phyloP scores from a whole-genome alignment of 192 early-diverging fungal species.

The Podila horticola region DNA sequence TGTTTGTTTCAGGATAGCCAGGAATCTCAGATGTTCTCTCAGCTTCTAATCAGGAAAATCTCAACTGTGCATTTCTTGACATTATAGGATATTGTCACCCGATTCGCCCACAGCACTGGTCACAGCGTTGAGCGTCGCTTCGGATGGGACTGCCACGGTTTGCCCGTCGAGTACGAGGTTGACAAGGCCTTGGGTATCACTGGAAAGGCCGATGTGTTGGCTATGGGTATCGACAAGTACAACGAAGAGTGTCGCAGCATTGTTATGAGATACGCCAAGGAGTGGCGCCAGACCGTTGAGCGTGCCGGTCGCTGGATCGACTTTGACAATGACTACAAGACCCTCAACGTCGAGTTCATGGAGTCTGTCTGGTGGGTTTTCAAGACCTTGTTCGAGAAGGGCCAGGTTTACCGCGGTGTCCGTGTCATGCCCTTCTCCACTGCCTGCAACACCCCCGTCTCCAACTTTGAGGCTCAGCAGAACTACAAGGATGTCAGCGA shows the following conservation, averaged over 20 bases:
- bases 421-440: conserved; percentile 98
- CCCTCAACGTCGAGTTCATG: conserved; percentile 95
- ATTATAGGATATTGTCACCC: conserved; percentile 91
- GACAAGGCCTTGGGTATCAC: conserved; percentile 92
- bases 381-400: conserved; percentile 95
- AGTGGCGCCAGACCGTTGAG: conserved; percentile 95
- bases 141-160: conserved; percentile 96
- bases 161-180: conserved; percentile 94
- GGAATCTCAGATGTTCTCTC: too few relatives aligned
- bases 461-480: conserved; percentile 97
- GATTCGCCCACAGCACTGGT: conserved; percentile 94
- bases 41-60: too few relatives aligned
- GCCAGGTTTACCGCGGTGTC: conserved; percentile 93
- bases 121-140: conserved; percentile 97
- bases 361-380: conserved; percentile 99
- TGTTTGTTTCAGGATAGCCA: too few relatives aligned
- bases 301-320: conserved; percentile 99
- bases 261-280: conserved; percentile 93
- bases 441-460: conserved; percentile 88
- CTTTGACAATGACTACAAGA: conserved; percentile 99
- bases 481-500: conserved; percentile 99
- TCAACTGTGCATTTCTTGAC: not conserved
- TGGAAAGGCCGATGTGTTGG: conserved; percentile 88
- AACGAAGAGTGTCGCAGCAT: conserved; percentile 97
- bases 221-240: conserved; percentile 96